Base-by-base conservation (phyloP, 345 rosid species). In the Psidium friedrichsthalianum region DNA sequence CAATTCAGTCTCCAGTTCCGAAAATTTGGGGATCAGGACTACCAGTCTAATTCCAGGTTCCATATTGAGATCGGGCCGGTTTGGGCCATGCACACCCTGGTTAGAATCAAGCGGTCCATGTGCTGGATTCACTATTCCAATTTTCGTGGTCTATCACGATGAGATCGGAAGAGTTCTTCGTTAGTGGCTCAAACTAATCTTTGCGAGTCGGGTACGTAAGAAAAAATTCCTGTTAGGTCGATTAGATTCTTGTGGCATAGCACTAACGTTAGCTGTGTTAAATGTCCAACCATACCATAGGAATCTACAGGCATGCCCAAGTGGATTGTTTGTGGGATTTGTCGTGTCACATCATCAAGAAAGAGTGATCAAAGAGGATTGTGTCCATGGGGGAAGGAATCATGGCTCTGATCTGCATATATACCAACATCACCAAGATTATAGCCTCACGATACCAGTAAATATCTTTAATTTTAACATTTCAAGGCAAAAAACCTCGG, bases 41-140 rank as follows among this genome's bases (percentile, higher is more conserved):
- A 47, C 1, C 11, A 3, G 2, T 47, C 11, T 11, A 1, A 2
- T 8, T 11, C 51, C 7, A 1, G 8, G 11, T 9, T 47, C 51
- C 11, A 47, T 9, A 47, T 11, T 2, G 2, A 7, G 51, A 1
- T 11, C 51, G 11, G 11, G 9, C 2, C 1, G 1, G 51, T 1
- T 11, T 2, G 51, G 51, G 9, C 51, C 51, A 9, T 47, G 11
- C 51, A 47, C 51, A 44, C 51, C 51, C 51, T 47, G 9, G 40
- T 47, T 8, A 8, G 56, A 54, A 54, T 18, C 56, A 6, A 16
- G 56, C 22, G 2, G 56, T 54, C 56, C 21, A 2, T 21, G 56
- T 3, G 10, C 58, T 4, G 24, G 22, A 21, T 56, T 8, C 22
- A 20, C 22, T 22, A 2, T 16, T 18, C 56, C 2, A 3, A 54